Conservation (phyloP, 2,329 filamentous ascomycete species). For the Hypoxylon sp. region DNA sequence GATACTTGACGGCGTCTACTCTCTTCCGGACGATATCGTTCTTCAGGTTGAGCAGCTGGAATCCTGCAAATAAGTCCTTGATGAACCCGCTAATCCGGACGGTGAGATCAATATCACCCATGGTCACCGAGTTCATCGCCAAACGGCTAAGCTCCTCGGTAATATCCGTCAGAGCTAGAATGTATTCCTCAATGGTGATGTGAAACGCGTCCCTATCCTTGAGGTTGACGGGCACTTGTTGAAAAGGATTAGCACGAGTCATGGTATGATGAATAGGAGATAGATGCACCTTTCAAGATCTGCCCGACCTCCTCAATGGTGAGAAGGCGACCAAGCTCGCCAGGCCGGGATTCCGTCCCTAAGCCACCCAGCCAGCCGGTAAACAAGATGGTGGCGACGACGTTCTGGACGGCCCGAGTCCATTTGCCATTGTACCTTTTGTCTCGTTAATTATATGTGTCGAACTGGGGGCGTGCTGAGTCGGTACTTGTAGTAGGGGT, state of each 20-base stretch:
- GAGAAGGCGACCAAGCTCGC: conserved; percentile 74
- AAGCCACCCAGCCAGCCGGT: conserved; percentile 85
- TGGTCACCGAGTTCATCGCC: conserved; percentile 92
- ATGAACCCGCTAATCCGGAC: conserved; percentile 91
- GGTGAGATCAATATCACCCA: conserved; percentile 88
- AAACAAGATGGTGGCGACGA: conserved; percentile 70
- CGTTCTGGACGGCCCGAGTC: conserved; percentile 85
- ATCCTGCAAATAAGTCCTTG: conserved; percentile 95
- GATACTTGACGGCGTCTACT: conserved; percentile 95
- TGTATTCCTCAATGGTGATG: conserved; percentile 96
- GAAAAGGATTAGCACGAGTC: conserved; percentile 11
- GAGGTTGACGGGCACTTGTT: conserved; percentile 85
- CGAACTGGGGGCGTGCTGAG: neutral
- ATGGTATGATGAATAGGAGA: neutral
- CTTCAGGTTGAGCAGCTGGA: conserved; percentile 97
- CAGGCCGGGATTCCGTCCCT: conserved; percentile 64
- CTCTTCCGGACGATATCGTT: conserved; percentile 91
- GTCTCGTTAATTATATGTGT: conserved; percentile 10
- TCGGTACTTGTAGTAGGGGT: conserved; percentile 93
- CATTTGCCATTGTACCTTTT: conserved; percentile 83
- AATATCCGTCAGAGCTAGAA: conserved; percentile 86
- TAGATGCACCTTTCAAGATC: conserved; percentile 74
- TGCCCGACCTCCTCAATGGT: conserved; percentile 89
- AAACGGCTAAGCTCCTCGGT: conserved; percentile 92
- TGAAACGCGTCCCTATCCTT: conserved; percentile 93